Conservation (phyloP, 2,329 filamentous ascomycete genomes). For the Talaromyces sp. region DNA sequence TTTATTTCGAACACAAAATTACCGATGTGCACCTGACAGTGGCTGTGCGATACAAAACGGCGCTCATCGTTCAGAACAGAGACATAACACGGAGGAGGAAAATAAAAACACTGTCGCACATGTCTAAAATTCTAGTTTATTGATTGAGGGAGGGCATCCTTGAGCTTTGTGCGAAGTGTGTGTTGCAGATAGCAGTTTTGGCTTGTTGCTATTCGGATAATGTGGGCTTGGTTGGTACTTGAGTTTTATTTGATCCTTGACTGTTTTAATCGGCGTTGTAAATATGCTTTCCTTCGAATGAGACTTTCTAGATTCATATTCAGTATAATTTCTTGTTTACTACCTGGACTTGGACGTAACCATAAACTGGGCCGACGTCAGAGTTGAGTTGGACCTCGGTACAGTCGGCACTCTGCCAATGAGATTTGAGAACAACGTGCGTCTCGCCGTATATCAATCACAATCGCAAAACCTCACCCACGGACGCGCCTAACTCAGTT, state of each 20-base stretch:
- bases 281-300: conserved; percentile 6
- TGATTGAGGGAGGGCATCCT: conserved; percentile 6
- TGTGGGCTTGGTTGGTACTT: conserved; percentile 10
- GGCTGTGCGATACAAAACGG: neutral
- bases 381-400: neutral
- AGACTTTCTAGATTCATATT: neutral
- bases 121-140: neutral
- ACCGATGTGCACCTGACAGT: neutral
- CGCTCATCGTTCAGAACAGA: neutral
- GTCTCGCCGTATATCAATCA: neutral
- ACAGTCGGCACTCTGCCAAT: neutral
- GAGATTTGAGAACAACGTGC: neutral
- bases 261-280: conserved; percentile 13
- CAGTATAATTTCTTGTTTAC: neutral
- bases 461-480: neutral
- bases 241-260: conserved; percentile 7
- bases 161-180: conserved; percentile 5
- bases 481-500: neutral
- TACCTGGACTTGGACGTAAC: neutral
- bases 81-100: neutral
- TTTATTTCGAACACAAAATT: neutral
- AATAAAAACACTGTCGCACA: neutral
- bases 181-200: conserved; percentile 3
- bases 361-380: neutral
- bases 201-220: neutral